Base-by-base conservation (phyloP, 2,329 filamentous ascomycete species). In the Graphilbum fragrans region DNA sequence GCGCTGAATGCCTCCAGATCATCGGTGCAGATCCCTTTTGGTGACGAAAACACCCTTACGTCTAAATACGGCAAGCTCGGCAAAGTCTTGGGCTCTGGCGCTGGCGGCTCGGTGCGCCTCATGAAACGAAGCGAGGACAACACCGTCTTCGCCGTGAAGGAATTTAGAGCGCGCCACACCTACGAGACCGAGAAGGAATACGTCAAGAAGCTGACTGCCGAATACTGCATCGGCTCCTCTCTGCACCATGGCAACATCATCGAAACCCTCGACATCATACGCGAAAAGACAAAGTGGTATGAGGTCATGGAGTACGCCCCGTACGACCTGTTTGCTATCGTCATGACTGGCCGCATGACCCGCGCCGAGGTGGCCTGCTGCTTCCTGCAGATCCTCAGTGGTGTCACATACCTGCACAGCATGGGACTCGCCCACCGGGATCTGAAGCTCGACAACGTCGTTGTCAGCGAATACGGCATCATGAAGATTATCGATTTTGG, bases 401-500 rank as follows among this genome's bases (percentile, higher is more conserved):
- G 92, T 39, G 88, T 96, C 29, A 86, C 86, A 11, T 98, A 95
- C 59, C 66, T 98, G 46, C 92, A 98, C 61, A 84, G 84, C 57
- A 92, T 95, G 77, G 92, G 92, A 3, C 67, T 98, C 40, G 88
- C 92, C 11, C 92, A 98, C 62, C 79, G 92, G 35, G 92, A 98
- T 67, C 57, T 98, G 53, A 98, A 98, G 63, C 65, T 98, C 52
- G 92, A 98, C 64, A 98, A 98, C 52, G 92, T 98, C 18, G 92
- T 98, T 22, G 88, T 98, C 45, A 96, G 88, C 56, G 85, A 94
- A 55, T 77, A 83, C 54, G 92, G 92, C 2, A 96, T 98, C 53
- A 94, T 98, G 87, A 98, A 98, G 63, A 84, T 98, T 49, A 98
- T 98, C 54, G 92, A 98, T 60, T 98, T 98, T 62, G 92, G 92